phyloP scores from a whole-genome alignment of 352 stramenopile genomes.

The Aphanomyces invadans region DNA sequence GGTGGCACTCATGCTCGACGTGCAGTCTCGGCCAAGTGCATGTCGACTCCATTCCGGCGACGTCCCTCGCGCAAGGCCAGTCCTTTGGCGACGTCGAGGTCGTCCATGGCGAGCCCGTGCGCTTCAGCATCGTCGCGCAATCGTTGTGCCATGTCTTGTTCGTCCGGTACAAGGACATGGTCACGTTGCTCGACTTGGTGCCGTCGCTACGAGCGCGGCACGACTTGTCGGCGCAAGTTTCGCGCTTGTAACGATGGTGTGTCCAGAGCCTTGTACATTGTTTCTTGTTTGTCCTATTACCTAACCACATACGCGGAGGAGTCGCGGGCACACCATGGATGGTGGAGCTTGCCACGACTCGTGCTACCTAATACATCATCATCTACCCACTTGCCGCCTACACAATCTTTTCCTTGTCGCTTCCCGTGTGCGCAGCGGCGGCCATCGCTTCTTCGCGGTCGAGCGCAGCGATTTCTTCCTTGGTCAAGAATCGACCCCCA shows the following conservation, averaged over 20 bases:
- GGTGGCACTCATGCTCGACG: neutral
- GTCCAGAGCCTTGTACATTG: too few species aligned
- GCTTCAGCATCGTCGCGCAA: conserved; percentile 52
- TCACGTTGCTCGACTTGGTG: conserved; percentile 13
- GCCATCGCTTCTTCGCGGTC: conserved; percentile 28
- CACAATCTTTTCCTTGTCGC: conserved; percentile 21
- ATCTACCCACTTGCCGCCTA: too few species aligned
- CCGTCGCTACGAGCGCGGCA: neutral
- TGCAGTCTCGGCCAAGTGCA: conserved; percentile 52
- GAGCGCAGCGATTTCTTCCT: conserved; percentile 67
- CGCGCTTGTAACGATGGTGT: too few species aligned
- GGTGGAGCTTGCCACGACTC: neutral
- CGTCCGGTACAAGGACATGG: conserved; percentile 52
- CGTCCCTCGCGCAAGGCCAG: conserved; percentile 39
- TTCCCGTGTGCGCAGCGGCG: neutral
- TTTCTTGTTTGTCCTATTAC: neutral
- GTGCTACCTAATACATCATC: neutral
- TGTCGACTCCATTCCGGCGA: conserved; percentile 58
- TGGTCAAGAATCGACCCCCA: conserved; percentile 75
- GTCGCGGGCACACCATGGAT: too few species aligned
- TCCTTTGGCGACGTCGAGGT: conserved; percentile 63
- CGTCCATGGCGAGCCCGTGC: conserved; percentile 59
- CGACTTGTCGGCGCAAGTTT: too few species aligned
- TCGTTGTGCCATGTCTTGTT: conserved; percentile 55
- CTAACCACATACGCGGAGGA: neutral